Evolutionary conservation across 495 filamentous ascomycete genomes (phyloP), one percentile per base, ranked within the genome.

Genomic region (Aspergillus bridgeri): DNA sequence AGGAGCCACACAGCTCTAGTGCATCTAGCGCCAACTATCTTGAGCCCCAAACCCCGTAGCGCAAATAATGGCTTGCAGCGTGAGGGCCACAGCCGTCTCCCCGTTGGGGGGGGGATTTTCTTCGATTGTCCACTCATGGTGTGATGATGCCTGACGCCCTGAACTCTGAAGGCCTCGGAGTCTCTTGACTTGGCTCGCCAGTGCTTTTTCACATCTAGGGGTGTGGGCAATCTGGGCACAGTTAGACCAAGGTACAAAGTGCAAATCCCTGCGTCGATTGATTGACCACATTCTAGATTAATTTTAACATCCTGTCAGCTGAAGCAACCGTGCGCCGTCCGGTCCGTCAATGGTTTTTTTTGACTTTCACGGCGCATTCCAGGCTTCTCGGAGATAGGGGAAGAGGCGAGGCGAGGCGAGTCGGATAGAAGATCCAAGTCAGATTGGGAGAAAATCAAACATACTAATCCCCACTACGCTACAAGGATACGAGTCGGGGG

Each of bases 1-100:
- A 38, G 33, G 33, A 38, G 33, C 48, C 22, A 50, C 48, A 50
- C 48, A 27, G 48, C 15, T 27, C 48, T 25, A 50, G 48, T 50
- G 48, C 23, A 2, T 51, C 48, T 51, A 51, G 48, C 48, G 48
- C 48, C 48, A 29, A 33, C 17, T 25, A 51, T 33, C 17, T 51
- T 51, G 48, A 51, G 48, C 48, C 48, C 48, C 48, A 51, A 50
- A 51, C 47, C 21, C 24, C 48, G 33, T 51, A 51, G 25, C 48
- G 48, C 48, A 38, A 33, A 51, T 33, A 33, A 51, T 33, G 48
- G 25, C 22, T 33, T 33, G 48, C 24, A 33, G 24, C 33, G 33
- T 38, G 33, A 38, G 33, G 33, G 33, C 33, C 33, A 38, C 33
- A 38, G 33, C 33, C 33, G 33, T 15, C 11, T 38, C 33, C 33